phyloP scores from a whole-genome alignment of 1,139 yeast genomes.

The Yamadazyma dendronema region DNA sequence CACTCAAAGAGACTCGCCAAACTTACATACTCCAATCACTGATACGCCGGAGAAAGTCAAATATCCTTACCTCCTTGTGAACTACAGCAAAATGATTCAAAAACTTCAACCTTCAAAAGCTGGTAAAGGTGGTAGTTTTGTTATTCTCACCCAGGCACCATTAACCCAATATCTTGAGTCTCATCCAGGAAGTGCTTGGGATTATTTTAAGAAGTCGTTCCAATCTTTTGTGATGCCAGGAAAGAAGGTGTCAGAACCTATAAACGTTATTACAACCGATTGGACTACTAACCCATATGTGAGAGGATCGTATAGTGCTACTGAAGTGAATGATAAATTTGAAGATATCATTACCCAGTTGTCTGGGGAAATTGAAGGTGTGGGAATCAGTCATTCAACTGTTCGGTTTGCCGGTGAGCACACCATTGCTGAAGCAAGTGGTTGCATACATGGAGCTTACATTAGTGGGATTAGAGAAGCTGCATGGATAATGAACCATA shows the following conservation, averaged over 20 bases:
- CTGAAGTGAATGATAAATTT: slow-evolving; percentile 67
- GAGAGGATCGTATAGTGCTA: slow-evolving; percentile 74
- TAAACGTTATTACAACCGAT: slow-evolving; percentile 50
- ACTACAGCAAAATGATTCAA: slow-evolving; percentile 26
- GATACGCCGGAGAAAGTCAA: slow-evolving; percentile 8
- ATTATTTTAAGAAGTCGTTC: slow-evolving; percentile 37
- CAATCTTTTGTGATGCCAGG: slow-evolving; percentile 20
- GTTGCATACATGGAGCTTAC: slow-evolving; percentile 84
- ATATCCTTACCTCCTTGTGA: slow-evolving; percentile 23
- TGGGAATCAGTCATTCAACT: slow-evolving; percentile 38
- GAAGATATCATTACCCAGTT: slow-evolving; percentile 54
- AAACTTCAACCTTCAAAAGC: slow-evolving; percentile 3
- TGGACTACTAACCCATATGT: slow-evolving; percentile 75
- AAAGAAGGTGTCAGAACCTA: slow-evolving; percentile 41
- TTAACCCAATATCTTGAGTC: slow-evolving; percentile 52
- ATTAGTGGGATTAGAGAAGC: slow-evolving; percentile 74
- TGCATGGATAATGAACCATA: slow-evolving; percentile 33
- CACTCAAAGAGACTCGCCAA: slow-evolving; percentile 14
- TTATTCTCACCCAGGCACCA: slow-evolving; percentile 67
- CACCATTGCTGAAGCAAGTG: slow-evolving; percentile 71
- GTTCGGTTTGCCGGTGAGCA: slow-evolving; percentile 88
- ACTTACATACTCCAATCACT: slow-evolving; percentile 26
- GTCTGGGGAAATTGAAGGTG: slow-evolving; percentile 48
- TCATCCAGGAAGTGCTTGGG: slow-evolving; percentile 40
- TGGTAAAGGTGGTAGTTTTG: slow-evolving; percentile 36